Conservation (phyloP, 148 eudicot genomes). For the Rhododendron ovatum region DNA sequence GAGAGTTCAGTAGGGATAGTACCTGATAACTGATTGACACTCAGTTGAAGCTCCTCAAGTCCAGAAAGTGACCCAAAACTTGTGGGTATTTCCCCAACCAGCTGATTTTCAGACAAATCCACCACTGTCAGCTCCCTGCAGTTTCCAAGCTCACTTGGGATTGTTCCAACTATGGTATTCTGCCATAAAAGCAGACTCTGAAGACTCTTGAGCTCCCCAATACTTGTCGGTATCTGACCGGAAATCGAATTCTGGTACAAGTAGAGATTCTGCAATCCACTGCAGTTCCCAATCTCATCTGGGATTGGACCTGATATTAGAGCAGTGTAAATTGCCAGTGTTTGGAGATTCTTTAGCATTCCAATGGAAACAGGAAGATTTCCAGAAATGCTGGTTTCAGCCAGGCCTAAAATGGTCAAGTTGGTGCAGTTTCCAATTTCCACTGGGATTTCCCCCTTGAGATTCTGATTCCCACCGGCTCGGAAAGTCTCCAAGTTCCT, state of each 20-base stretch:
- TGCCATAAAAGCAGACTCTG: constrained; percentile 87
- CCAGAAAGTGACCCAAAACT: constrained; percentile 51
- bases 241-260: constrained; percentile 84
- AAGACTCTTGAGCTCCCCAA: constrained; percentile 67
- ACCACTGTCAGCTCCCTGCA: constrained; percentile 61
- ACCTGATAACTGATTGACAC: constrained; percentile 72
- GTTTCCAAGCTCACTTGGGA: constrained; percentile 65
- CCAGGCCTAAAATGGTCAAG: constrained; percentile 64
- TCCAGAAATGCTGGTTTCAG: constrained; percentile 86
- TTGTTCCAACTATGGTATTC: constrained; percentile 70
- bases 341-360: constrained; percentile 59
- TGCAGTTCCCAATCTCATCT: constrained; percentile 80
- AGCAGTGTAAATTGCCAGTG: constrained; percentile 79
- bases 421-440: constrained; percentile 85
- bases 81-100: constrained; percentile 69
- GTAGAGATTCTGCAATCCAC: constrained; percentile 64
- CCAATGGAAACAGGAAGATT: constrained; percentile 67
- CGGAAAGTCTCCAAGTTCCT: constrained; percentile 50
- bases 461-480: constrained; percentile 92
- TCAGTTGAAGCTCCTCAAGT: constrained; percentile 71
- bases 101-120: constrained; percentile 66
- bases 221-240: constrained; percentile 57
- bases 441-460: constrained; percentile 64
- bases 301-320: constrained; percentile 79
- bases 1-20: constrained; percentile 61